These are phyloP conservation scores for Pleoardoris graminearum DNA, from an alignment of 2,329 filamentous ascomycete species.

Conservation along the genomic window DNA sequence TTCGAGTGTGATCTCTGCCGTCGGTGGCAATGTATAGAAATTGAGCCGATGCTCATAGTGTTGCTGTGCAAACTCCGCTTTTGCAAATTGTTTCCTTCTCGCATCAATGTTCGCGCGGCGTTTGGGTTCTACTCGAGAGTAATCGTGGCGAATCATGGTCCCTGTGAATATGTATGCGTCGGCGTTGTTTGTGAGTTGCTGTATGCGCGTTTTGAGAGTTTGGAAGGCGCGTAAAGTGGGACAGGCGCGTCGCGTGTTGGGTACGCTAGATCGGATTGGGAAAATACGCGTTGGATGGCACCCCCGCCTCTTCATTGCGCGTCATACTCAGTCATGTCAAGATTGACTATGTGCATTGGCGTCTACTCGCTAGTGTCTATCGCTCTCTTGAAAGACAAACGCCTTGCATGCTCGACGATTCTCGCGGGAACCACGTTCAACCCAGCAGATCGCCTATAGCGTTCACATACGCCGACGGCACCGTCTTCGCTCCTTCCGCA, in stretches of 20 bases:
- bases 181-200: constrained; percentile 1
- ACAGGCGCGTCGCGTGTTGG: constrained; percentile 1
- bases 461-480: constrained; percentile 84
- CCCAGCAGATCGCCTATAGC: constrained; percentile 73
- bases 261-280: background rate
- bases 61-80: constrained; percentile 73
- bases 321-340: too few species aligned
- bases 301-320: background rate
- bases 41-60: constrained; percentile 86
- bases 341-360: too few species aligned
- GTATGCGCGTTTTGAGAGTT: background rate
- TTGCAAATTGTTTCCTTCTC: constrained; percentile 85
- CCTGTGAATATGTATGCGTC: constrained; percentile 2
- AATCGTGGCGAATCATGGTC: constrained; percentile 45
- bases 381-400: too few species aligned
- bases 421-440: constrained; percentile 12
- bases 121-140: constrained; percentile 63
- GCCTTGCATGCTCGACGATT: background rate
- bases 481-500: constrained; percentile 66
- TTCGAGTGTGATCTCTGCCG: constrained; percentile 91
- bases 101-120: constrained; percentile 75
- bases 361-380: too few species aligned
- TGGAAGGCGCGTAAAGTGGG: background rate
- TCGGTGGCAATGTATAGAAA: constrained; percentile 87
- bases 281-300: background rate